Conservation (phyloP, 768 basidiomycete genomes). For the Suillus americanus region DNA sequence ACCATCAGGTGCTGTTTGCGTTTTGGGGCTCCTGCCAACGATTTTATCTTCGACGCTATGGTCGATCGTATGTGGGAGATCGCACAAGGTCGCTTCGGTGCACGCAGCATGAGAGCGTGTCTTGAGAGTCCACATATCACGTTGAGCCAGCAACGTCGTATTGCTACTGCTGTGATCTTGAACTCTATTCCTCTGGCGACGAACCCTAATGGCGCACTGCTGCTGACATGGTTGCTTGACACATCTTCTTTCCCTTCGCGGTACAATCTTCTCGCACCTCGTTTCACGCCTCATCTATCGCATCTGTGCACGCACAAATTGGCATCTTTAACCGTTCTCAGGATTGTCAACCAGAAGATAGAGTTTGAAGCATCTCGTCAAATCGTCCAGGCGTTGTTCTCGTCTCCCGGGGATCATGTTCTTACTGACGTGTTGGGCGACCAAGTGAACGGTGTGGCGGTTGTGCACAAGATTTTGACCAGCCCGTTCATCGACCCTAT, state of each 20-base stretch:
- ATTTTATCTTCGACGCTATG: constrained; percentile 98
- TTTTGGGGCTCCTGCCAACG: constrained; percentile 86
- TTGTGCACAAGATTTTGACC: constrained; percentile 89
- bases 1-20: constrained; percentile 76
- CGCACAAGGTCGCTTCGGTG: constrained; percentile 96
- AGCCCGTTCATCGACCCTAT: constrained; percentile 78
- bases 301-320: constrained; percentile 98
- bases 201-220: constrained; percentile 93
- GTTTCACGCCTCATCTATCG: constrained; percentile 94
- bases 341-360: constrained; percentile 95
- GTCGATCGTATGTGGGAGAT: constrained; percentile 98
- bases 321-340: constrained; percentile 90
- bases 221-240: constrained; percentile 96
- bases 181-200: constrained; percentile 98
- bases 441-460: constrained; percentile 93
- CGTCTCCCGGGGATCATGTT: constrained; percentile 86
- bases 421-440: constrained; percentile 93
- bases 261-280: constrained; percentile 90
- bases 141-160: constrained; percentile 88
- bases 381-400: constrained; percentile 88
- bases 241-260: constrained; percentile 94
- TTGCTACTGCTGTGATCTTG: constrained; percentile 90
- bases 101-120: constrained; percentile 96
- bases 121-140: constrained; percentile 89
- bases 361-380: constrained; percentile 86